These are phyloP conservation scores for Raphanus raphanistrum DNA, from an alignment of 345 rosid species.

Conservation along the genomic window DNA sequence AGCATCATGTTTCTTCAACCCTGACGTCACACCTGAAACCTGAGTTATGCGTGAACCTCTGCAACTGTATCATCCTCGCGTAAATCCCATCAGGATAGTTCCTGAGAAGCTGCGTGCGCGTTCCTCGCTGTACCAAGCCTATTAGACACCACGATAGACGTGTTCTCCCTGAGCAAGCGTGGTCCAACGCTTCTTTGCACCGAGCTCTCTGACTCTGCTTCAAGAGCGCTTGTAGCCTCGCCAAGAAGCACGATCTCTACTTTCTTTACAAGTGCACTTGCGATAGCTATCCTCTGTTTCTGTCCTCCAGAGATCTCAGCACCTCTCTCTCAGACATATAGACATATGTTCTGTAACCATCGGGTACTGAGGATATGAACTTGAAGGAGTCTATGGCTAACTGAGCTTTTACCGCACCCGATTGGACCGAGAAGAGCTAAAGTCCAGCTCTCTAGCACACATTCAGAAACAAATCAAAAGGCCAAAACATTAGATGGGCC, in stretches of 20 bases:
- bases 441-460: conserved; percentile 85
- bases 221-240: conserved; percentile 95
- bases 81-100: no score
- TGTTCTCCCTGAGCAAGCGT: conserved; percentile 90
- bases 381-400: conserved; percentile 62
- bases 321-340: conserved; percentile 85
- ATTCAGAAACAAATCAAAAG: no score
- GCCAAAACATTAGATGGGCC: background rate
- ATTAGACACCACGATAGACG: conserved; percentile 86
- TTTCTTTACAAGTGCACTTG: conserved; percentile 80
- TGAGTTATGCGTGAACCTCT: no score
- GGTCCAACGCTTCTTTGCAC: conserved; percentile 93
- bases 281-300: conserved; percentile 85
- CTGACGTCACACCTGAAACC: no score
- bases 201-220: conserved; percentile 85
- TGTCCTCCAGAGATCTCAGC: conserved; percentile 94
- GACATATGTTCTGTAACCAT: conserved; percentile 78
- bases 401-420: conserved; percentile 97
- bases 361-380: conserved; percentile 74
- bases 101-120: no score
- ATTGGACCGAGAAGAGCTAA: conserved; percentile 98
- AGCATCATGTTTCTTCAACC: no score
- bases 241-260: conserved; percentile 89
- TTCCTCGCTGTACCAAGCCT: conserved; percentile 63
- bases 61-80: no score